These are phyloP conservation scores for Casaregolazyma suthepensis DNA, from an alignment of 1,139 yeast genomes.

Conservation along the genomic window DNA sequence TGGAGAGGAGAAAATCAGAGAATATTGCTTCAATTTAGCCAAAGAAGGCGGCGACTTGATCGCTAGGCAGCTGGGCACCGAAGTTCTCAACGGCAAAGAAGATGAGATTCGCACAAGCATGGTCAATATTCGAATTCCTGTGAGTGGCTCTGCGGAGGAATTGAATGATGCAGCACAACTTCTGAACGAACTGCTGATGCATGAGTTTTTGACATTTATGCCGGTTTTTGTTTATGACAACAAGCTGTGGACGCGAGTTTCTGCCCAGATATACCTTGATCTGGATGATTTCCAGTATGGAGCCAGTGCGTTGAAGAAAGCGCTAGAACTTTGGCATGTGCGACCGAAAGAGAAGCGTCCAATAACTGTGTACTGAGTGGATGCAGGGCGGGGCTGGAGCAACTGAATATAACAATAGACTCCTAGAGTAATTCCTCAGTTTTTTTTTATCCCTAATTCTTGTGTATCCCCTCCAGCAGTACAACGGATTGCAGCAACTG, in stretches of 20 bases:
- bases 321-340: constrained; percentile 13
- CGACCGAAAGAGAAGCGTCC: background rate
- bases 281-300: constrained; percentile 47
- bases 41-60: constrained; percentile 38
- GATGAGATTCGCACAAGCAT: constrained; percentile 37
- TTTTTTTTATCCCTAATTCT: background rate
- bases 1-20: constrained; percentile 50
- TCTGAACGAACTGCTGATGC: constrained; percentile 21
- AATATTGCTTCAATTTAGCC: constrained; percentile 46
- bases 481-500: too few species aligned
- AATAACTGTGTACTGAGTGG: background rate
- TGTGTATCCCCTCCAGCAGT: constrained; percentile 6
- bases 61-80: constrained; percentile 30
- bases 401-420: background rate
- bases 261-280: constrained; percentile 57
- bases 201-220: constrained; percentile 40
- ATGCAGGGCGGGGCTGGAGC: background rate
- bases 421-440: background rate
- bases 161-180: constrained; percentile 11
- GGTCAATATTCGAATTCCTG: constrained; percentile 45
- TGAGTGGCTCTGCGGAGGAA: constrained; percentile 12
- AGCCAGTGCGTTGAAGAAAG: constrained; percentile 30
- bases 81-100: constrained; percentile 34
- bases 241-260: constrained; percentile 44
- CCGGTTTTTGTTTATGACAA: constrained; percentile 43